Evolutionary conservation across 495 filamentous ascomycete species (phyloP).

Genomic region (Daldinia childiae): DNA sequence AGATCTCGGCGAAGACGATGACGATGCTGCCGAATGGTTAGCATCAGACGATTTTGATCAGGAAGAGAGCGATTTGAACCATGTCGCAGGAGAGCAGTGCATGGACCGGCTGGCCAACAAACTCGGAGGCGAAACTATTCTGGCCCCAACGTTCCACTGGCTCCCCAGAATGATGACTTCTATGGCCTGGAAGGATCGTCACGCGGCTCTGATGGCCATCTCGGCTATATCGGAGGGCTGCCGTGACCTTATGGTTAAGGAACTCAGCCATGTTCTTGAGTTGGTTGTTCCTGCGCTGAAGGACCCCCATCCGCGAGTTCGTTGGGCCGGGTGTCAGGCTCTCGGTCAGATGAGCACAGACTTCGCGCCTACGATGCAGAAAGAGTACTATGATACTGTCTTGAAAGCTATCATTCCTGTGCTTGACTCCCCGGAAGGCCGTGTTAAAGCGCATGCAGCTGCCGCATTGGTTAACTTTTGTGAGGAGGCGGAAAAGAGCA

Average conservation of each 20-base stretch:
- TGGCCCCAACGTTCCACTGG: conserved; percentile 96
- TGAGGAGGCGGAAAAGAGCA: conserved; percentile 93
- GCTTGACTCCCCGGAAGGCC: conserved; percentile 85
- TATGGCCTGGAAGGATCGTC: conserved; percentile 91
- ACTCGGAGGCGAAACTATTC: conserved; percentile 84
- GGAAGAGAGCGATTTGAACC: conserved; percentile 96
- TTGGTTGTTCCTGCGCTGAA: conserved; percentile 92
- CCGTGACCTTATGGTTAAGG: conserved; percentile 92
- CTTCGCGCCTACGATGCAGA: conserved; percentile 98
- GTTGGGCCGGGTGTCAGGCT: conserved; percentile 99
- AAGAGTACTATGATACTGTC: conserved; percentile 87
- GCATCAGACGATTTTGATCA: conserved; percentile 92
- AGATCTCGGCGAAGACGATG: conserved; percentile 94
- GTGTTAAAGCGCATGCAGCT: conserved; percentile 96
- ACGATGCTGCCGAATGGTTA: conserved; percentile 95
- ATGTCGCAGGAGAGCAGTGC: conserved; percentile 97
- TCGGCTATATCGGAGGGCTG: conserved; percentile 99
- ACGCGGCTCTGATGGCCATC: conserved; percentile 98
- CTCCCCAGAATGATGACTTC: conserved; percentile 98
- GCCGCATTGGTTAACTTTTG: conserved; percentile 99
- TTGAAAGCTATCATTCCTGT: conserved; percentile 93
- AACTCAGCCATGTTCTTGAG: conserved; percentile 91
- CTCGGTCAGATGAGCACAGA: conserved; percentile 99
- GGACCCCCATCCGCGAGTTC: conserved; percentile 91
- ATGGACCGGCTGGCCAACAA: conserved; percentile 99